Evolutionary conservation across 2,329 filamentous ascomycete genomes (phyloP).

Genomic region (Trichoderma sp.): DNA sequence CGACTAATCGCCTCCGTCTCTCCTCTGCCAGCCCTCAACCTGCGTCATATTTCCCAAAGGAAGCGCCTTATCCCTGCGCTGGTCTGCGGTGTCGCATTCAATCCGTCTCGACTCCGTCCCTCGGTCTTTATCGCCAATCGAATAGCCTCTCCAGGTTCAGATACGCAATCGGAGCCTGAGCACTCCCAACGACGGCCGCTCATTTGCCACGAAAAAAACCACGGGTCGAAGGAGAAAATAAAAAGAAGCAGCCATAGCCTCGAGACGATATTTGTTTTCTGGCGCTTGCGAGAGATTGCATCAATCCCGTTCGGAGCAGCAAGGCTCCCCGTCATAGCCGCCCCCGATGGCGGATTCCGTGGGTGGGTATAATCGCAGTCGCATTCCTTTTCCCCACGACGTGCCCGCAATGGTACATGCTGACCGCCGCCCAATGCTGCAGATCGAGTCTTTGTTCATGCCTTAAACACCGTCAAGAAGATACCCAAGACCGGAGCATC

Average conservation of each 20-base stretch:
- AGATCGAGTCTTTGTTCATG: constrained; percentile 99
- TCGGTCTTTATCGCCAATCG: constrained; percentile 11
- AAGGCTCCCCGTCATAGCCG: constrained; percentile 22
- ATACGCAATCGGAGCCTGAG: background rate
- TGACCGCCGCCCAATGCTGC: constrained; percentile 27
- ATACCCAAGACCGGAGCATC: constrained; percentile 91
- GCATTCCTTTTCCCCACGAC: constrained; percentile 8
- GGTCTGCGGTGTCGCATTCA: constrained; percentile 3
- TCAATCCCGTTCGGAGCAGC: constrained; percentile 23
- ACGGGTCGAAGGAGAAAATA: background rate
- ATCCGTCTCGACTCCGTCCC: background rate
- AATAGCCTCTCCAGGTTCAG: background rate
- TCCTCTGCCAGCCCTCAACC: background rate
- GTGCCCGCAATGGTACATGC: constrained; percentile 14
- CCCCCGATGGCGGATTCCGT: constrained; percentile 46
- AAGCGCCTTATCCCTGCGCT: constrained; percentile 1
- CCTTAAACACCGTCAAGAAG: constrained; percentile 97
- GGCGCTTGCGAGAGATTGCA: background rate
- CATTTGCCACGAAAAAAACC: background rate
- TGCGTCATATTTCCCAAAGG: background rate
- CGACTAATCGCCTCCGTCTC: background rate
- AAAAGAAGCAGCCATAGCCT: background rate
- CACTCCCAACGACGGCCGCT: background rate
- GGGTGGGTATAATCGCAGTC: constrained; percentile 37
- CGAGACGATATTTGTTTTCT: background rate